A percentile compares a stretch with the other conserved stretches of the same genome.
phyloP scores from a whole-genome alignment of 768 basidiomycete genomes.

The Amanita jacksonii region DNA sequence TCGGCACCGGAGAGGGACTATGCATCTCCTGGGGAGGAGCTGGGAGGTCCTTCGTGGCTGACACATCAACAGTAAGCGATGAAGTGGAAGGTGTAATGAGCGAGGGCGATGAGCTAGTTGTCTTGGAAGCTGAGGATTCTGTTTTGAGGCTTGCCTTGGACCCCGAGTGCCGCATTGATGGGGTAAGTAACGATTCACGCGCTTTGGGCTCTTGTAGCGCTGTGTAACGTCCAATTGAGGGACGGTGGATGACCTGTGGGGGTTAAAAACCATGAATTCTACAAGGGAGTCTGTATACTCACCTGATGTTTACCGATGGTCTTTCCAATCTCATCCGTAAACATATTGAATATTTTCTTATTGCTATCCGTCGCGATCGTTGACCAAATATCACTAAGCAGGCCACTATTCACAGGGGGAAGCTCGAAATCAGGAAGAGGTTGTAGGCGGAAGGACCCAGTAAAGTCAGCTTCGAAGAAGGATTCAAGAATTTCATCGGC shows the following conservation, averaged over 20 bases:
- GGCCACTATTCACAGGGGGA: slow-evolving; percentile 44
- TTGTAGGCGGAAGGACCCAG: slow-evolving; percentile 78
- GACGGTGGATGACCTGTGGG: slow-evolving; percentile 55
- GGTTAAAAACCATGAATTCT: neutral
- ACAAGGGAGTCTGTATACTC: slow-evolving; percentile 11
- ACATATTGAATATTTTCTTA: slow-evolving; percentile 86
- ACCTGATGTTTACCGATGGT: slow-evolving; percentile 91
- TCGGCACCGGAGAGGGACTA: slow-evolving; percentile 46
- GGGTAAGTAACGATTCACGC: slow-evolving; percentile 77
- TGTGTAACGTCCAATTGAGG: slow-evolving; percentile 81
- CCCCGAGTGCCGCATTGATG: slow-evolving; percentile 49
- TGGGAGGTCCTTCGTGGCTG: slow-evolving; percentile 22
- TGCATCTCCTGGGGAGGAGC: slow-evolving; percentile 28
- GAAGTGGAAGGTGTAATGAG: slow-evolving; percentile 13
- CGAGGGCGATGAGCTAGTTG: neutral
- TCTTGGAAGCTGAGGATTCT: neutral
- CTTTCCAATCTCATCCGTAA: slow-evolving; percentile 92
- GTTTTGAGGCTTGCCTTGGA: slow-evolving; percentile 42
- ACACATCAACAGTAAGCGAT: slow-evolving; percentile 37
- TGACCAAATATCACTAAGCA: slow-evolving; percentile 81
- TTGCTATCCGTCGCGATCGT: slow-evolving; percentile 86
- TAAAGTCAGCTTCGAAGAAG: slow-evolving; percentile 92
- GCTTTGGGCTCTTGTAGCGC: slow-evolving; percentile 81
- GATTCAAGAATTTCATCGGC: slow-evolving; percentile 95
- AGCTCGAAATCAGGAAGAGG: slow-evolving; percentile 60